Evolutionary conservation across 768 basidiomycete species (phyloP), one percentile per base, ranked within the genome.

Genomic region (Tubosaeta sp.): DNA sequence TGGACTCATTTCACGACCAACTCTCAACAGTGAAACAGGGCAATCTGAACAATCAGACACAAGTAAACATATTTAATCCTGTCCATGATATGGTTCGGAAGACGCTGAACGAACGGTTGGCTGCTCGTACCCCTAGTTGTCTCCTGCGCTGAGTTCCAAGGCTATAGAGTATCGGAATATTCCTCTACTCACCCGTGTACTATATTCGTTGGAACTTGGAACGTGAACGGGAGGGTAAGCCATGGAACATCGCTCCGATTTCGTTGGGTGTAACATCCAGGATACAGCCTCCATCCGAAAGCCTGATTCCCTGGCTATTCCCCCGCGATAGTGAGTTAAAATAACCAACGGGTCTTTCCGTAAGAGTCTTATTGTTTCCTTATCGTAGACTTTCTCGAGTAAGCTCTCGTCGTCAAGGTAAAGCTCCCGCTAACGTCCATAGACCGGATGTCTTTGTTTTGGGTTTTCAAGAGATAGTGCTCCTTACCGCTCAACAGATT

Each of bases 391-490:
- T 54, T 54, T 43, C 54, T 62, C 14, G 53, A 59, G 53, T 62
- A 55, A 51, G 57, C 41, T 44, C 37, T 57, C 17, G 16, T 44
- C 3, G 7, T 33, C 34, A 2, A 50, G 16, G 6, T 54, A 5
- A 57, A 72, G 69, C 58, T 50, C 59, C 73, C 44, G 35, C 53
- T 62, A 52, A 63, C 8, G 14, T 11, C 16, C 43, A 34, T 48
- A 90, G 89, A 41, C 93, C 94, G 6, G 94, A 97, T 64, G 83
- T 98, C 55, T 86, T 95, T 65, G 85, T 85, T 19, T 75, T 97
- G 27, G 91, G 90, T 2, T 97, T 97, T 66, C 95, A 99, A 69
- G 97, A 99, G 70, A 94, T 99, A 48, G 97, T 99, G 0, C 93
- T 94, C 5, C 79, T 99, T 43, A 97, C 92, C n/a, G 92, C 97